A percentile compares a stretch with the other conserved stretches of the same genome.
These are phyloP conservation scores for Perkinsus chesapeaki DNA, from an alignment of 169 alveolate genomes.

Conservation along the genomic window DNA sequence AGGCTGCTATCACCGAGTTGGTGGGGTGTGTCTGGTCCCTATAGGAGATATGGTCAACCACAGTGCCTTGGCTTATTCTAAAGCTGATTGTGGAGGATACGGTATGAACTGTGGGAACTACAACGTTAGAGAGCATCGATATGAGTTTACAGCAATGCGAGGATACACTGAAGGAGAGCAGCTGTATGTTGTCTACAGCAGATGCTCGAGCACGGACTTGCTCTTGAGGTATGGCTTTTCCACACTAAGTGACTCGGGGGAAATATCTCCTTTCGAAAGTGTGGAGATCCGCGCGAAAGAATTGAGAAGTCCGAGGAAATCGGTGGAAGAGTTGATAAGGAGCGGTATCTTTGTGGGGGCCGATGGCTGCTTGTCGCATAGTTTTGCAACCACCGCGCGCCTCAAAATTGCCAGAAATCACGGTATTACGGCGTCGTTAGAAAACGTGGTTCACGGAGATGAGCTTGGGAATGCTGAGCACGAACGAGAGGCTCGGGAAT, in stretches of 20 bases:
- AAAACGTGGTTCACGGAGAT: background rate
- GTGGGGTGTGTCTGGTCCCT: background rate
- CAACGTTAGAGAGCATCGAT: background rate
- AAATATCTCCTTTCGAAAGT: background rate
- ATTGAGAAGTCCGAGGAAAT: background rate
- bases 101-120: background rate
- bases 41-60: background rate
- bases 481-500: background rate
- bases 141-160: background rate
- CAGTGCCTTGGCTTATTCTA: background rate
- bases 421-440: background rate
- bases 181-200: background rate
- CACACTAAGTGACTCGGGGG: background rate
- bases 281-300: background rate
- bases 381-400: background rate
- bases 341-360: background rate
- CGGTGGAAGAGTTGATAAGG: background rate
- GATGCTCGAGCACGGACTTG: background rate
- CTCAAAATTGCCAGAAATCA: background rate
- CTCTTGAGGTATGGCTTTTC: background rate
- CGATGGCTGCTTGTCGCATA: background rate
- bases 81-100: background rate
- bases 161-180: background rate
- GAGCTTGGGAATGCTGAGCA: background rate
- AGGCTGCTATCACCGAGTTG: background rate